These are phyloP conservation scores for Claviceps paspali DNA, from an alignment of 2,329 filamentous ascomycete species.

Conservation along the genomic window DNA sequence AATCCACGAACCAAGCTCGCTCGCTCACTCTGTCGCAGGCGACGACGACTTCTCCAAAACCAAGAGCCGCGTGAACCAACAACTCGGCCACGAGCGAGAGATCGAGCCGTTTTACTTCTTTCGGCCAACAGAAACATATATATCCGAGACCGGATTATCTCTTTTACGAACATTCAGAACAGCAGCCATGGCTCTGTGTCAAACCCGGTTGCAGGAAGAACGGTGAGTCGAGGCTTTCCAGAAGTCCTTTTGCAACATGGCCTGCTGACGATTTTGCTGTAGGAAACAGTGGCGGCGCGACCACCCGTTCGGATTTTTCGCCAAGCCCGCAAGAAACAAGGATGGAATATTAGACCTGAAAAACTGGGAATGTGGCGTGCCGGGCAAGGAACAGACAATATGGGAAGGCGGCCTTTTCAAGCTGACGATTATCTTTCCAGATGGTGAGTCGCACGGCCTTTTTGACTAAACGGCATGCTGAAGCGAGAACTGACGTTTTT, in stretches of 20 bases:
- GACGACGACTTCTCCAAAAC: not conserved
- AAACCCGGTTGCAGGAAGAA: conserved; percentile 78
- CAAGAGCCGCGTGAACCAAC: not conserved
- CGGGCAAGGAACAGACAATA: conserved; percentile 89
- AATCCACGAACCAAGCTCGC: not conserved
- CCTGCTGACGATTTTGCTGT: conserved; percentile 10
- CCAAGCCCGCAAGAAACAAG: conserved; percentile 66
- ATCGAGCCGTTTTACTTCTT: not conserved
- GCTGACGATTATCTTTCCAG: conserved; percentile 80
- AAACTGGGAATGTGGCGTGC: conserved; percentile 91
- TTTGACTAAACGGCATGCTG: too few species aligned
- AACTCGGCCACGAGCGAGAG: not conserved
- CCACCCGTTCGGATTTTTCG: conserved; percentile 95
- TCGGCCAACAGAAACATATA: too few species aligned
- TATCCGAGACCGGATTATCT: not conserved
- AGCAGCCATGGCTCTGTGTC: conserved; percentile 63
- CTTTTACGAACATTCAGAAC: conserved; percentile 4
- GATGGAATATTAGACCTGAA: conserved; percentile 82
- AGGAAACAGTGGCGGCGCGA: conserved; percentile 96
- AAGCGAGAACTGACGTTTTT: not conserved
- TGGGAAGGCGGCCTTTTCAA: conserved; percentile 99
- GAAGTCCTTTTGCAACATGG: not conserved
- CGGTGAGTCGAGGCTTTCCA: conserved; percentile 39
- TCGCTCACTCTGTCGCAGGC: too few species aligned
- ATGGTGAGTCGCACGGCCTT: conserved; percentile 45